These are phyloP conservation scores for Zymoseptoria crescenta DNA, from an alignment of 2,329 filamentous ascomycete species.

Conservation along the genomic window DNA sequence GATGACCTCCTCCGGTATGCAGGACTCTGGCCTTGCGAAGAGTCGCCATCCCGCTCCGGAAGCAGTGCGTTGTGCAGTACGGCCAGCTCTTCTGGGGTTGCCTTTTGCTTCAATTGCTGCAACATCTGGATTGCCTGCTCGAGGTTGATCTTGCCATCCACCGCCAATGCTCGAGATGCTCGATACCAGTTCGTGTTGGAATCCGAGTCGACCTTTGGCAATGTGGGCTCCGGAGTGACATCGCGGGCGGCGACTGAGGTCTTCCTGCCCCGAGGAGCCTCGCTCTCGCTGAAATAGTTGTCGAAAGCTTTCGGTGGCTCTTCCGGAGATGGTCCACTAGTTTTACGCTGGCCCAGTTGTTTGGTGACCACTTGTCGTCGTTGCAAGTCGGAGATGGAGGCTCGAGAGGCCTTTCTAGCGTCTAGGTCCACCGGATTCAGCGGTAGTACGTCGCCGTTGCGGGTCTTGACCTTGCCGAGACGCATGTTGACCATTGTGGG, in stretches of 20 bases:
- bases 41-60: constrained; percentile 24
- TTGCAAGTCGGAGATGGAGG: neutral
- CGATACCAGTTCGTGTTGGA: neutral
- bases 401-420: neutral
- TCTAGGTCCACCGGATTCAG: neutral
- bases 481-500: neutral
- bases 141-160: constrained; percentile 32
- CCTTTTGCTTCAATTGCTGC: constrained; percentile 42
- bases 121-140: constrained; percentile 39
- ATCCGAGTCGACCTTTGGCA: neutral
- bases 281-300: neutral
- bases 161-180: constrained; percentile 7
- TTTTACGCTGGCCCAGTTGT: neutral
- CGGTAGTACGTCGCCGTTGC: neutral
- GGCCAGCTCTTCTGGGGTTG: constrained; percentile 41
- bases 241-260: neutral
- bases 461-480: neutral
- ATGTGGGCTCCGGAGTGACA: neutral
- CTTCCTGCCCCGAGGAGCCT: neutral
- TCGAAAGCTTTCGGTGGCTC: neutral
- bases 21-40: constrained; percentile 6
- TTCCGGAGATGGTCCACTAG: neutral
- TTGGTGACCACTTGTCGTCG: neutral
- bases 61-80: constrained; percentile 33
- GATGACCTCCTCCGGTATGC: constrained; percentile 28